These are phyloP conservation scores for Bipolaris bicolor DNA, from an alignment of 2,329 filamentous ascomycete species.

Conservation along the genomic window DNA sequence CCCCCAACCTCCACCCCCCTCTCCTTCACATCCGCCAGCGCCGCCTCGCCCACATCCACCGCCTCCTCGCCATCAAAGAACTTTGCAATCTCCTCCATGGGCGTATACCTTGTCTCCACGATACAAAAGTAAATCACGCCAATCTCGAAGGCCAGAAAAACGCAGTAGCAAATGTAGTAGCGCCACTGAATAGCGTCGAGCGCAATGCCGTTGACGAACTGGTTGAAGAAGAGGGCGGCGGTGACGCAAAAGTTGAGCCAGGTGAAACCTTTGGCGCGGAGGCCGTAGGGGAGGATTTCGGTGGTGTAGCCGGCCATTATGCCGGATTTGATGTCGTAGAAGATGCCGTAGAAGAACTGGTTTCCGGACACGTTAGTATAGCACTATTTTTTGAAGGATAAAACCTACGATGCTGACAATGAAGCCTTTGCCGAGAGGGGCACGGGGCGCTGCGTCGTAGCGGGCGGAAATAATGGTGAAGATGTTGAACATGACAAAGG, in stretches of 20 bases:
- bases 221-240: constrained; percentile 22
- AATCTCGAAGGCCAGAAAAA: constrained; percentile 21
- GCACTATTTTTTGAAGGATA: not conserved
- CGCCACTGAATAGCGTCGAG: constrained; percentile 26
- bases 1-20: constrained; percentile 1
- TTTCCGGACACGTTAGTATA: not conserved
- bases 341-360: constrained; percentile 18
- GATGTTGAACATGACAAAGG: constrained; percentile 52
- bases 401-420: constrained; percentile 13
- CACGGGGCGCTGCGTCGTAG: constrained; percentile 10
- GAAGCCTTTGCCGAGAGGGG: constrained; percentile 10
- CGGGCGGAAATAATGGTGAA: constrained; percentile 48
- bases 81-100: constrained; percentile 26
- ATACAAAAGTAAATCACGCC: constrained; percentile 23
- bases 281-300: constrained; percentile 42
- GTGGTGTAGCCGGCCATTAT: constrained; percentile 36
- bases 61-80: constrained; percentile 23
- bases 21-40: constrained; percentile 22
- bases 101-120: constrained; percentile 24
- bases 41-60: constrained; percentile 21
- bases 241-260: constrained; percentile 16
- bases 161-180: constrained; percentile 30
- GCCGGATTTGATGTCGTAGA: constrained; percentile 20
- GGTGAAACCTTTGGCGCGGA: constrained; percentile 25
- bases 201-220: constrained; percentile 25